Base-by-base conservation (phyloP, 192 early-diverging fungal genomes). In the Thamnidium elegans region DNA sequence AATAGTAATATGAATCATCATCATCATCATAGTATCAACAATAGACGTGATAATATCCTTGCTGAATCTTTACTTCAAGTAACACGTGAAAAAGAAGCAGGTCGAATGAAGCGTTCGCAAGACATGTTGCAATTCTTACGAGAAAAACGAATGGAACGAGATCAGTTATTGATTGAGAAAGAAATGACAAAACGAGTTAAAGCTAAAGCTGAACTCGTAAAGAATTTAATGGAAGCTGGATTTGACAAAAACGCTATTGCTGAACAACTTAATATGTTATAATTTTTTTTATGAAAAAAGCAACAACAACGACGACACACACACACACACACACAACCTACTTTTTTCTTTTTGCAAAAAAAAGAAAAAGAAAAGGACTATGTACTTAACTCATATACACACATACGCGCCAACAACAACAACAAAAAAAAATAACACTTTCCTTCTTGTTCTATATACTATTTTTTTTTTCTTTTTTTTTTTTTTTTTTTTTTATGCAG, bases 91-190 rank as follows among this genome's bases (percentile, higher is more conserved):
- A 70, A 70, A 58, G 68, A 70, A 58, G 68, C 62, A 0, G 68
- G 68, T 9, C 19, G 68, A 30, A 70, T 70, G 68, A 70, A 70
- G 30, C 68, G 68, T 2, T 70, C 68, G 7, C 68, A 70, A 43
- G 68, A 70, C 20, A 70, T 70, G 68, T 36, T 70, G 31, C 52
- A 70, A 30, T 70, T 70, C 48, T 43, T 70, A 39, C 42, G 68
- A 21, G 68, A 70, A 50, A 70, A 70, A 32, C 42, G 68, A 36
- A 26, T 58, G 7, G 68, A 70, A 36, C 30, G 68, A 48, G 68
- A 70, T 13, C 51, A 63, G 36, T 36, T 70, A 36, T 23, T 70
- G 14, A 61, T 70, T 17, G 68, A 70, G 42, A 70, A 70, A 52
- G 68, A 70, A 58, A 55, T 46, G 32, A 70, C 68, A 19, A 52